Evolutionary conservation across 2,329 filamentous ascomycete genomes (phyloP).

Genomic region (Emmonsiellopsis sp.): DNA sequence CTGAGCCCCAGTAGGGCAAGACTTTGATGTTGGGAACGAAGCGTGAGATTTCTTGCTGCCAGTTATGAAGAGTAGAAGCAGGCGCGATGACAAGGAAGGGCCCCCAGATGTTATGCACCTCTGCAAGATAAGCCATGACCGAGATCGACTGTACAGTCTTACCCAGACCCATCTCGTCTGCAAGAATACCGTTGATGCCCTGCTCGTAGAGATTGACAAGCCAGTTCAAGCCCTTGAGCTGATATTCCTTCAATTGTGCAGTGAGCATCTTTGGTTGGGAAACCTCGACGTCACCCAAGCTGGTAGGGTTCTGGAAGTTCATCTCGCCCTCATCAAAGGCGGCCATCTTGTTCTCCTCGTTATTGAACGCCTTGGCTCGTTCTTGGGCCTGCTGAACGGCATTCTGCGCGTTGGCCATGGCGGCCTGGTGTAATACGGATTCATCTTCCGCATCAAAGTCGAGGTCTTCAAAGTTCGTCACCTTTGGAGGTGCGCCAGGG

Average conservation of each 20-base stretch:
- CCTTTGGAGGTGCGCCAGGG: slow-evolving; percentile 52
- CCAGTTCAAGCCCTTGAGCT: slow-evolving; percentile 98
- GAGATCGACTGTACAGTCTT: slow-evolving; percentile 99
- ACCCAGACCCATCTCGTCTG: slow-evolving; percentile 98
- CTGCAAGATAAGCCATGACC: slow-evolving; percentile 96
- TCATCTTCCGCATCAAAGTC: slow-evolving; percentile 96
- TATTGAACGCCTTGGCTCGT: slow-evolving; percentile 88
- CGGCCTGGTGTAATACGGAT: slow-evolving; percentile 65
- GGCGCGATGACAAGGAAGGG: slow-evolving; percentile 95
- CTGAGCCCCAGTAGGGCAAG: slow-evolving; percentile 93
- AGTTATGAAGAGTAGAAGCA: slow-evolving; percentile 94
- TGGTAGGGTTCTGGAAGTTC: slow-evolving; percentile 98
- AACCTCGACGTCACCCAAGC: slow-evolving; percentile 86
- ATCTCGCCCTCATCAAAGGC: slow-evolving; percentile 91
- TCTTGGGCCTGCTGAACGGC: slow-evolving; percentile 91
- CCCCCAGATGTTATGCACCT: slow-evolving; percentile 96
- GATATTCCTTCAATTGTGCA: slow-evolving; percentile 94
- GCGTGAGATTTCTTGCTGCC: slow-evolving; percentile 94
- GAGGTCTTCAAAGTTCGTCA: slow-evolving; percentile 88
- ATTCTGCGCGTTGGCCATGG: slow-evolving; percentile 91
- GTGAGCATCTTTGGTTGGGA: slow-evolving; percentile 89
- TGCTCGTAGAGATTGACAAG: slow-evolving; percentile 98
- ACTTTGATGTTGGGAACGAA: slow-evolving; percentile 95
- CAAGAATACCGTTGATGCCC: slow-evolving; percentile 97
- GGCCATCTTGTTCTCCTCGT: slow-evolving; percentile 53